These are phyloP conservation scores for Nelumbo lutea DNA, from an alignment of 164 flowering plant species.

Conservation along the genomic window DNA sequence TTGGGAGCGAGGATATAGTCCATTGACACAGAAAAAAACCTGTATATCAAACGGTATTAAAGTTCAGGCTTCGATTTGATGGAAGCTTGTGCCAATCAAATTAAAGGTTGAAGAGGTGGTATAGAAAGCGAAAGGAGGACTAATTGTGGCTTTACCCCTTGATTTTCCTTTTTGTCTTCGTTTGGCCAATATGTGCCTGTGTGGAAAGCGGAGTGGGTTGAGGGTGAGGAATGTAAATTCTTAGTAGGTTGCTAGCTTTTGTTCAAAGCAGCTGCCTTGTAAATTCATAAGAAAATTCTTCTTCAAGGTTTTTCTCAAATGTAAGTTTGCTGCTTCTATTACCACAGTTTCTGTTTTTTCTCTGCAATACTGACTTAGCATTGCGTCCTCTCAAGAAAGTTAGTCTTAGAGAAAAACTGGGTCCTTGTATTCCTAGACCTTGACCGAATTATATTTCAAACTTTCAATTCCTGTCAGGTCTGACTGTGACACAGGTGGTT, in stretches of 20 bases:
- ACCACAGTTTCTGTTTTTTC: too few relatives aligned
- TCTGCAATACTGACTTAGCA: too few relatives aligned
- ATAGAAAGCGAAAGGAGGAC: constrained; percentile 15
- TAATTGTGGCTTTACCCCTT: constrained; percentile 23
- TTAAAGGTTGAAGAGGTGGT: constrained; percentile 15
- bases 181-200: constrained; percentile 24
- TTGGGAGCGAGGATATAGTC: constrained; percentile 57
- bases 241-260: constrained; percentile 43
- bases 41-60: constrained; percentile 26
- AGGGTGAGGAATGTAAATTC: constrained; percentile 57
- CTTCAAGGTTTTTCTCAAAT: constrained; percentile 2
- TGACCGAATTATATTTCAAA: too few relatives aligned
- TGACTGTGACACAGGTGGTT: too few relatives aligned
- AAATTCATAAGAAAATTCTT: constrained; percentile 37
- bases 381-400: too few relatives aligned
- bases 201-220: constrained; percentile 29
- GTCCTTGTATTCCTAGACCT: too few relatives aligned
- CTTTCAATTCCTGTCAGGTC: too few relatives aligned
- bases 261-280: constrained; percentile 43
- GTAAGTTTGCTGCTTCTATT: too few relatives aligned
- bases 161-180: constrained; percentile 7
- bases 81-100: constrained; percentile 22
- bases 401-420: too few relatives aligned
- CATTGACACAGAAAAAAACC: constrained; percentile 27
- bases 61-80: constrained; percentile 12